Evolutionary conservation across 768 basidiomycete species (phyloP).

Genomic region (Leucosporidium scottii): DNA sequence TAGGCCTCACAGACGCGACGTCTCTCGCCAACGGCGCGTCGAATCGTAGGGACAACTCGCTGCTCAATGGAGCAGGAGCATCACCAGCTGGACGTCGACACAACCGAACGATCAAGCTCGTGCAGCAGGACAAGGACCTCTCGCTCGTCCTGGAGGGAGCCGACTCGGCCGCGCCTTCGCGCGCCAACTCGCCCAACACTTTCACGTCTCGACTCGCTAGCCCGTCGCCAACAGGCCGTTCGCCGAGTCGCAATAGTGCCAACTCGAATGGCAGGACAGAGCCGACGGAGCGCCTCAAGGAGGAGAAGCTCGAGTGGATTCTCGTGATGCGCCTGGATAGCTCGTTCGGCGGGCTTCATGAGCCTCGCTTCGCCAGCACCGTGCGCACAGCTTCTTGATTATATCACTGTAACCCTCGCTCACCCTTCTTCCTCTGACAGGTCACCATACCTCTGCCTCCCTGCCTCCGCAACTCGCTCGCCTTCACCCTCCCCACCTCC

Average conservation of each 20-base stretch:
- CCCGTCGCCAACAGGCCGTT: neutral
- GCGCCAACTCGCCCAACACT: neutral
- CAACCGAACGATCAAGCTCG: neutral
- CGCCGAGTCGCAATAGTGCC: neutral
- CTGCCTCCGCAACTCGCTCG: constrained; percentile 17
- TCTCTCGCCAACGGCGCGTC: too few relatives aligned
- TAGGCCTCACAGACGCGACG: too few relatives aligned
- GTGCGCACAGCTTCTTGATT: neutral
- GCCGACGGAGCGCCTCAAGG: neutral
- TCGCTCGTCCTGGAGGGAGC: neutral
- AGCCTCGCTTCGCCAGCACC: constrained; percentile 20
- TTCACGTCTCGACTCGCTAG: neutral
- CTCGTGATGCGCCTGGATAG: constrained; percentile 15
- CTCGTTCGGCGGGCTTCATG: neutral
- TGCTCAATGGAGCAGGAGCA: neutral
- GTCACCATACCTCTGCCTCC: constrained; percentile 10
- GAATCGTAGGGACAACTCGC: too few relatives aligned
- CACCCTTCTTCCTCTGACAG: neutral
- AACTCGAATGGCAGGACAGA: neutral
- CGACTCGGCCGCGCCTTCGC: neutral
- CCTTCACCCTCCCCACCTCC: constrained; percentile 8
- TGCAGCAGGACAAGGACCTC: neutral
- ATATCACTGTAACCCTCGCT: neutral
- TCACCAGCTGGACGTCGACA: neutral
- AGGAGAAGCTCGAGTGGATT: constrained; percentile 9